These are phyloP conservation scores for Malassezia equina DNA, from an alignment of 1,284 basidiomycete species.

Conservation along the genomic window DNA sequence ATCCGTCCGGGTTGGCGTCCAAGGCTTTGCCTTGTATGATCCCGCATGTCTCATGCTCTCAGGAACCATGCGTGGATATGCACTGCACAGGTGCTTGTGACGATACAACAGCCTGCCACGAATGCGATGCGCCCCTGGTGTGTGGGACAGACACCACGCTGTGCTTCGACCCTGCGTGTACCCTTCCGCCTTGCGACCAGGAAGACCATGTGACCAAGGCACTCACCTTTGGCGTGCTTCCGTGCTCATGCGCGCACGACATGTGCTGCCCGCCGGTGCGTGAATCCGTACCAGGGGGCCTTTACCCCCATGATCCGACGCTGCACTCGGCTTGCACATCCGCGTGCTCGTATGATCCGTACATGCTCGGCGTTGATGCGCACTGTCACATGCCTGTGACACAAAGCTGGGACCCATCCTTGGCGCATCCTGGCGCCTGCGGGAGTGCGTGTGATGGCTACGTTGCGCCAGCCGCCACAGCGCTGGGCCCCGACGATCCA, in stretches of 20 bases:
- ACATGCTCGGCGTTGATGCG: not conserved
- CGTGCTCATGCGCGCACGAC: constrained; percentile 1
- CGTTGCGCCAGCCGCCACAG: not conserved
- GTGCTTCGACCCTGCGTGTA: constrained; percentile 14
- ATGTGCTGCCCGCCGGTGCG: not conserved
- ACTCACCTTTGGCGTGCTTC: not conserved
- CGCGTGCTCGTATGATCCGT: not conserved
- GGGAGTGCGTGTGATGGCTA: constrained; percentile 13
- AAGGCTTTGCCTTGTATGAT: not conserved
- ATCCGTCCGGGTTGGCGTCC: not conserved
- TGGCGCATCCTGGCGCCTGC: not conserved
- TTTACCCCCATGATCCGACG: not conserved
- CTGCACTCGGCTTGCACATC: not conserved
- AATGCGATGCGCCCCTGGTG: not conserved
- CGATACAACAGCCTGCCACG: not conserved
- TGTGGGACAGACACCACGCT: constrained; percentile 5
- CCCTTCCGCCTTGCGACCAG: constrained; percentile 5
- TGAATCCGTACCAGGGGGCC: not conserved
- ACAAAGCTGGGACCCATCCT: not conserved
- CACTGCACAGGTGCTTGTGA: not conserved
- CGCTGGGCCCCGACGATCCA: not conserved
- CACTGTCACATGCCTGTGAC: not conserved
- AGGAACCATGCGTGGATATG: not conserved
- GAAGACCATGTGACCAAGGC: not conserved
- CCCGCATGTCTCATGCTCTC: not conserved